phyloP scores from a whole-genome alignment of 495 filamentous ascomycete species.

The Aspergillus sclerotiicarbonarius region DNA sequence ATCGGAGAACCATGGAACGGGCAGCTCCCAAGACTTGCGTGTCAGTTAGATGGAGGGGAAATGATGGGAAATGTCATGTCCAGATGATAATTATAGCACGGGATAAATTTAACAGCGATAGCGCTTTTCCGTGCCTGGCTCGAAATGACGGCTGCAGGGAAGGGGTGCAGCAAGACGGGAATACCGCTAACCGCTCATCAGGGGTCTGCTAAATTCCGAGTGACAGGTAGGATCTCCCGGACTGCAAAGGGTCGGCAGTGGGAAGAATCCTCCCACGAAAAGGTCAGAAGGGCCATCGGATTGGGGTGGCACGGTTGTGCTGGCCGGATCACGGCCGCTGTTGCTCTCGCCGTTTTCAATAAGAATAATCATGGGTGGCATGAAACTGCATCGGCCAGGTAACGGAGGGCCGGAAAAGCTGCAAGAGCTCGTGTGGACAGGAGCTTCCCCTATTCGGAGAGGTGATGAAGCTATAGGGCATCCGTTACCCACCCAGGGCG shows the following conservation, averaged over 20 bases:
- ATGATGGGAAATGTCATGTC: conserved; percentile 3
- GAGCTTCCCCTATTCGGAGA: conserved; percentile 11
- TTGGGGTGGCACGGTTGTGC: not conserved
- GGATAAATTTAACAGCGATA: conserved; percentile 14
- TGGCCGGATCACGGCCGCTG: not conserved
- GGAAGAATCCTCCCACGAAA: not conserved
- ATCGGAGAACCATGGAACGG: not conserved
- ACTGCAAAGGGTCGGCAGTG: not conserved
- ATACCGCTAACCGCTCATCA: conserved; percentile 8
- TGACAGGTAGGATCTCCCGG: conserved; percentile 13
- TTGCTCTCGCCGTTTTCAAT: not conserved
- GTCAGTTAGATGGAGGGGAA: conserved; percentile 16
- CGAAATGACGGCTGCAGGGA: conserved; percentile 8
- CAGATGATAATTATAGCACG: conserved; percentile 4
- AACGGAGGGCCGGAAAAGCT: not conserved
- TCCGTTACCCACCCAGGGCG: conserved; percentile 20
- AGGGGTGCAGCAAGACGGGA: conserved; percentile 9
- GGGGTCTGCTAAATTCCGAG: conserved; percentile 16
- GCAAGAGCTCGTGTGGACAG: conserved; percentile 21
- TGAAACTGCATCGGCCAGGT: conserved; percentile 2
- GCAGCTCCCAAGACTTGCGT: conserved; percentile 7
- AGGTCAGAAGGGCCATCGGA: not conserved
- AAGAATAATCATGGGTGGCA: not conserved
- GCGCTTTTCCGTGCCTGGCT: conserved; percentile 3
- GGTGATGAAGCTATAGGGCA: conserved; percentile 19